Base-by-base conservation (phyloP, 148 eudicot species). In the Beta vulgaris region DNA sequence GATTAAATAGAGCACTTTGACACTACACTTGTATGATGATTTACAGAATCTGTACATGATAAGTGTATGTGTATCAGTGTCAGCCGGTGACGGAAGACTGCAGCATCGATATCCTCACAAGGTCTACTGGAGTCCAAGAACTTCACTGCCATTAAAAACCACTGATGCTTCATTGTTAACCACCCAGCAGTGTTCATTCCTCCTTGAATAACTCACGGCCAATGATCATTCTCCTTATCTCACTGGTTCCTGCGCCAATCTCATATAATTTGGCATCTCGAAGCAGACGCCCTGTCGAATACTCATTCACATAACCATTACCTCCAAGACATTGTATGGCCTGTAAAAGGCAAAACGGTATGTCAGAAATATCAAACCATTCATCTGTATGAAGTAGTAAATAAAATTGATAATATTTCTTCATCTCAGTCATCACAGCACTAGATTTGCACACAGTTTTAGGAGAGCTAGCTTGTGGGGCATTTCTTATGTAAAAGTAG, bases 171-270 rank as follows among this genome's bases (percentile, higher is more conserved):
- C 65, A 28, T 23, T n/a, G 36, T 25, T 29, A 2, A 42, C 28
- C 36, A 28, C 44, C 19, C 19, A 25, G 35, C 23, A n/a, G 18
- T 62, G n/a, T 18, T 89, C 82, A 92, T 25, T 89, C 85, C 66
- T 89, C 91, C 82, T 96, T 92, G 35, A 92, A 87, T 43, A 96
- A 90, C 64, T 82, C 91, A 34, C 99, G 92, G 3, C 97, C 98
- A 43, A 92, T 92, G 34, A 96, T 91, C 84, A 92, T 72, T 82
- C 99, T 84, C 83, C 99, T 84, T 73, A 96, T 91, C 85, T 96
- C 99, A 63, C 99, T 96, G 3, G 99, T 96, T 61, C 99, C 99
- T 0, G 99, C 99, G 34, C 97, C 99, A 25, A 96, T 96, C 89
- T 91, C 99, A 32, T 92, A 96, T 64, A 96, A 69, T 81, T 92